phyloP scores from a whole-genome alignment of 139 green algal species.

The Chlamydomonas sp. region DNA sequence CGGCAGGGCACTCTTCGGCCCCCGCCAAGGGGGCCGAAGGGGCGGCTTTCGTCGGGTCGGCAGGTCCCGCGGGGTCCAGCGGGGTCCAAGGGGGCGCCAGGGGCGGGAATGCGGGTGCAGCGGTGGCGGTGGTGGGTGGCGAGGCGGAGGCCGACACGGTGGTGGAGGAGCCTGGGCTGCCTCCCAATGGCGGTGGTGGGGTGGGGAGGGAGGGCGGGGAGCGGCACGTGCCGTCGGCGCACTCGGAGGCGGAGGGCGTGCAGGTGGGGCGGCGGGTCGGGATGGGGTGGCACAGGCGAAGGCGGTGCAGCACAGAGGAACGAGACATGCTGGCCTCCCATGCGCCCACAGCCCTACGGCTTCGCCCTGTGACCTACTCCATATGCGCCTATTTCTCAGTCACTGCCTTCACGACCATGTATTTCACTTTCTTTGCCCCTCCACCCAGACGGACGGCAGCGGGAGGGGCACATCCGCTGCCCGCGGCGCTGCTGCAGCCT shows the following conservation, averaged over 20 bases:
- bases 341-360: no score
- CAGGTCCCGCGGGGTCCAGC: neutral
- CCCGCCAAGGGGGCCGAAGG: no score
- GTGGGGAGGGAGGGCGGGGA: neutral
- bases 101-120: neutral
- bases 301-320: neutral
- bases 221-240: neutral
- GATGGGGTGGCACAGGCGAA: neutral
- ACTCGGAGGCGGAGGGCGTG: conserved; percentile 23
- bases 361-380: no score
- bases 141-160: neutral
- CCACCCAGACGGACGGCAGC: no score
- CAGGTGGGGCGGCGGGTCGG: neutral
- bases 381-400: no score
- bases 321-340: neutral
- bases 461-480: no score
- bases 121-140: neutral
- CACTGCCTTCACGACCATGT: no score
- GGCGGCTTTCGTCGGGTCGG: neutral
- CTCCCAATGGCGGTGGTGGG: neutral
- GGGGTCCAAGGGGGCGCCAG: neutral
- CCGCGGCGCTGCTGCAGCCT: no score
- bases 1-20: no score
- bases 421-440: no score
- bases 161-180: conserved; percentile 18